Evolutionary conservation across 2,329 filamentous ascomycete genomes (phyloP).

Genomic region (Fusarium sp.): DNA sequence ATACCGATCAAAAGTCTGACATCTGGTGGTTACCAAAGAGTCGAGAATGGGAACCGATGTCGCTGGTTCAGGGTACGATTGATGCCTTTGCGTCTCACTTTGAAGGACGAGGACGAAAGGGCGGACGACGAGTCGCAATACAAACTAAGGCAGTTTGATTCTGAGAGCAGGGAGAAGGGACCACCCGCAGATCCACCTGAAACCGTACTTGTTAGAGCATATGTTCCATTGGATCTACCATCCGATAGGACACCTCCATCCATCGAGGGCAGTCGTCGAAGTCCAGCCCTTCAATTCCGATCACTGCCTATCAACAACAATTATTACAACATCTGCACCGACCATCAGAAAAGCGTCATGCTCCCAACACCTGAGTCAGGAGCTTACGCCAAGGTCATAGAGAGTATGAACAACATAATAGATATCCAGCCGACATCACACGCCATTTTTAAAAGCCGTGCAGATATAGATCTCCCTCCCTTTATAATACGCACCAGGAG

Average conservation of each 20-base stretch:
- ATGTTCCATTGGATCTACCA: neutral
- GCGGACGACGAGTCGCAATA: neutral
- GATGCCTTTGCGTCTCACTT: slow-evolving; percentile 6
- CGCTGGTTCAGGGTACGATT: slow-evolving; percentile 12
- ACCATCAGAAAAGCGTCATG: neutral
- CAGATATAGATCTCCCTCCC: neutral
- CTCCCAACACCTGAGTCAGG: neutral
- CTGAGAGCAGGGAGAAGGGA: neutral
- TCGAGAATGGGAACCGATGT: slow-evolving; percentile 8
- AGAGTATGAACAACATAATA: neutral
- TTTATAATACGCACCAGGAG: neutral
- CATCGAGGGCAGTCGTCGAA: neutral
- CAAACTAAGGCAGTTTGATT: slow-evolving; percentile 5
- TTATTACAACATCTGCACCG: neutral
- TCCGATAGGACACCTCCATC: neutral
- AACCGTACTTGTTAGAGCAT: slow-evolving; percentile 1
- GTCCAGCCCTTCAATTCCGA: neutral
- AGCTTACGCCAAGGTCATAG: neutral
- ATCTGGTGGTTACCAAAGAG: slow-evolving; percentile 1
- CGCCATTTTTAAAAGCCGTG: neutral
- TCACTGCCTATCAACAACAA: neutral
- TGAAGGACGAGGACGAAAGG: neutral
- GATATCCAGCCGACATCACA: neutral
- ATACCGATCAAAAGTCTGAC: slow-evolving; percentile 14
- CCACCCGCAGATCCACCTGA: slow-evolving; percentile 20